A percentile compares a stretch with the other conserved stretches of the same genome.
Evolutionary conservation across 2,329 filamentous ascomycete species (phyloP).

Genomic region (Didymosphaeria variabile): DNA sequence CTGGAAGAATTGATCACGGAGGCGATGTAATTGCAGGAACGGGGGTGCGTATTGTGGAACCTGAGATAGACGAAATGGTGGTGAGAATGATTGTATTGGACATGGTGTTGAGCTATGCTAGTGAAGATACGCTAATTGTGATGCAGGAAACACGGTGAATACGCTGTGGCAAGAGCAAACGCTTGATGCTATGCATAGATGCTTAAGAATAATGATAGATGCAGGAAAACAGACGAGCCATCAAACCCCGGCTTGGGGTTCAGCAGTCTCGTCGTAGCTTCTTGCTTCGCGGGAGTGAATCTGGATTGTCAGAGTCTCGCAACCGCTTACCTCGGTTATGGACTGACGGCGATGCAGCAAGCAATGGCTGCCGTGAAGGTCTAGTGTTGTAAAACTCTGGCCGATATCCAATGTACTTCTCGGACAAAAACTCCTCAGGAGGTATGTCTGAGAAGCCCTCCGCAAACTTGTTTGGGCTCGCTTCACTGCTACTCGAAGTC

Average conservation of each 20-base stretch:
- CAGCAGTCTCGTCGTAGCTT: background rate
- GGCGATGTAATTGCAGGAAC: constrained; percentile 4
- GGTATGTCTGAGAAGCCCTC: background rate
- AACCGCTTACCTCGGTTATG: background rate
- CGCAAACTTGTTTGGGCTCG: background rate
- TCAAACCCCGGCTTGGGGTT: background rate
- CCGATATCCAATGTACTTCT: background rate
- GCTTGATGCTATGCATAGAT: background rate
- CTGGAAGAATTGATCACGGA: constrained; percentile 9
- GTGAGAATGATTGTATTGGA: constrained; percentile 6
- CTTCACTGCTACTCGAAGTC: background rate
- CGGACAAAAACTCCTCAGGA: background rate
- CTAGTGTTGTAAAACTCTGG: background rate
- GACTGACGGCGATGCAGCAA: background rate
- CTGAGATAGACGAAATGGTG: background rate
- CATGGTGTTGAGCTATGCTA: constrained; percentile 2
- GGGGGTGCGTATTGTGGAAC: constrained; percentile 11
- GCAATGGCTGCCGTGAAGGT: background rate
- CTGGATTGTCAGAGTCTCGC: background rate
- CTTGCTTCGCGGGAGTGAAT: background rate
- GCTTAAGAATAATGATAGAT: background rate
- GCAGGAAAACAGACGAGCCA: background rate
- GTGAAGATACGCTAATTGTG: background rate
- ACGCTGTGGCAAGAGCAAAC: background rate
- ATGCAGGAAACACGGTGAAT: background rate